phyloP scores from a whole-genome alignment of 1,284 basidiomycete genomes.

The Rhodotorula sp. region DNA sequence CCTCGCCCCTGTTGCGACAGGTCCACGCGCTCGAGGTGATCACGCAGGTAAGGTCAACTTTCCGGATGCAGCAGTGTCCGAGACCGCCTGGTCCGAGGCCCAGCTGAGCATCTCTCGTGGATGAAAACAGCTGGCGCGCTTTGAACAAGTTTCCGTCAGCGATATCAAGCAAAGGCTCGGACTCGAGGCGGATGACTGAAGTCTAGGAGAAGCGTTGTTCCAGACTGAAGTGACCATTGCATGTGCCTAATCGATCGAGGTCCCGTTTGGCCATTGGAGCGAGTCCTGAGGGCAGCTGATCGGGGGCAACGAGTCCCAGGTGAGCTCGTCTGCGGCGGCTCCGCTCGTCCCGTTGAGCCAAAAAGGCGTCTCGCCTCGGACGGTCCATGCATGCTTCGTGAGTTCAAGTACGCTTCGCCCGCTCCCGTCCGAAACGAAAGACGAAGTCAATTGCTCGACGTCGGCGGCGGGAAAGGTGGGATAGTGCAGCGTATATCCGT shows the following conservation, averaged over 20 bases:
- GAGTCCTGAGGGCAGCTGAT: conserved; percentile 23
- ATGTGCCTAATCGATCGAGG: neutral
- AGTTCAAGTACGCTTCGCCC: conserved; percentile 16
- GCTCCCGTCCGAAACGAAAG: neutral
- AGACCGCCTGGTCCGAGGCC: too few relatives aligned
- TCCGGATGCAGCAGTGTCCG: too few relatives aligned
- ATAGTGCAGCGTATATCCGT: conserved; percentile 41
- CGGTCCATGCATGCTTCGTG: conserved; percentile 31
- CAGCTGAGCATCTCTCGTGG: too few relatives aligned
- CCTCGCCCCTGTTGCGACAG: too few relatives aligned
- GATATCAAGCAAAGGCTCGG: neutral
- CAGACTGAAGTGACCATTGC: too few relatives aligned
- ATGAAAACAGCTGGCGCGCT: neutral
- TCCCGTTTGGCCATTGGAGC: neutral
- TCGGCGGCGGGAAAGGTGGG: neutral
- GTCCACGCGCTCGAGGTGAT: too few relatives aligned
- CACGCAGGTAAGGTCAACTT: too few relatives aligned
- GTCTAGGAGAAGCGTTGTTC: neutral
- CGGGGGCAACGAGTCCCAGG: conserved; percentile 8
- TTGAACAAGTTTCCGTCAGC: neutral
- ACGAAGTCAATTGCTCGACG: neutral
- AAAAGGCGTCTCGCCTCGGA: conserved; percentile 18
- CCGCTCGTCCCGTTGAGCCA: conserved; percentile 10
- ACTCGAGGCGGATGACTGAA: neutral
- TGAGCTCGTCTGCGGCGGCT: neutral